Conservation (phyloP, 2,329 filamentous ascomycete species). For the Exophiala alcalophila region DNA sequence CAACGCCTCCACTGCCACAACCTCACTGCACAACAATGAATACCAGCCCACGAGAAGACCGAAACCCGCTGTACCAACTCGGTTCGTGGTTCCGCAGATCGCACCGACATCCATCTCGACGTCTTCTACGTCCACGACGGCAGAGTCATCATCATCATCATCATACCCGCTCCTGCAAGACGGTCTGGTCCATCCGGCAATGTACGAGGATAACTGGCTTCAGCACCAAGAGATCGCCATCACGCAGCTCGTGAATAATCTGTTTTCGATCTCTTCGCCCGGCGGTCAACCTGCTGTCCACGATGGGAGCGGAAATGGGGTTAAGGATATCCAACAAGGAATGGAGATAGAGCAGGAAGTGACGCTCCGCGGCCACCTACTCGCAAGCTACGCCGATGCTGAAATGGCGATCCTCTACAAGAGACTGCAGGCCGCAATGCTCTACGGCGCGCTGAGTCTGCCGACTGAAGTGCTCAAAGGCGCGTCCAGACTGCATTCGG, state of each 20-base stretch:
- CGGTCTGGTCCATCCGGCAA: conserved; percentile 53
- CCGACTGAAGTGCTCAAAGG: conserved; percentile 51
- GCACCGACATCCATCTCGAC: no score
- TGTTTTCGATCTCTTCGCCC: conserved; percentile 40
- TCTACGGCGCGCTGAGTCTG: conserved; percentile 56
- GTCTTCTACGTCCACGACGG: no score
- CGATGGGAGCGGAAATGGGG: no score
- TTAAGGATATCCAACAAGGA: no score
- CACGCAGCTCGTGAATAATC: conserved; percentile 57
- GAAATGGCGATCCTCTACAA: conserved; percentile 53
- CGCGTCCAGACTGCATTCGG: conserved; percentile 48
- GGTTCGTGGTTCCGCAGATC: conserved; percentile 26
- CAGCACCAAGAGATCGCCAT: conserved; percentile 60
- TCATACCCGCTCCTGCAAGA: conserved; percentile 55
- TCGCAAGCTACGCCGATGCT: conserved; percentile 54
- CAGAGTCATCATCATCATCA: no score
- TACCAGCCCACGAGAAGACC: no score
- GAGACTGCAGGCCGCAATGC: conserved; percentile 56
- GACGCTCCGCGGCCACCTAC: conserved; percentile 47
- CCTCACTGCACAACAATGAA: no score
- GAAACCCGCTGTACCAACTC: conserved; percentile 20
- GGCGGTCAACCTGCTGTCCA: conserved; percentile 35
- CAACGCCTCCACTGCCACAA: no score
- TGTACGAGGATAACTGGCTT: conserved; percentile 64
- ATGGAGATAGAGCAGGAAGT: no score